Conservation (phyloP, 2,329 filamentous ascomycete genomes). For the Nothomitra cinnamomea region DNA sequence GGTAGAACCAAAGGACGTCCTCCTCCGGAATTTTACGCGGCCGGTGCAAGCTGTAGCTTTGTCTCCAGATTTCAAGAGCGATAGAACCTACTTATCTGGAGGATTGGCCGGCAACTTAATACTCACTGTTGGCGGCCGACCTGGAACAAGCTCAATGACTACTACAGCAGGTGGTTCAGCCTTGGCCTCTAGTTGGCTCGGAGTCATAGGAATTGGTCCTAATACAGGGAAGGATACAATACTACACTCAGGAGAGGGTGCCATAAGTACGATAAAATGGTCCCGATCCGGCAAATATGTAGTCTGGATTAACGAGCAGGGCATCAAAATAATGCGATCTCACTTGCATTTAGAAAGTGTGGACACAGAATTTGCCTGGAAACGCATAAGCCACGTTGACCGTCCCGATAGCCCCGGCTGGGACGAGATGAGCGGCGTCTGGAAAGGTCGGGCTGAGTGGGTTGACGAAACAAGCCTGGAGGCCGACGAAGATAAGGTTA, state of each 20-base stretch:
- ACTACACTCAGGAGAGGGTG: slow-evolving; percentile 80
- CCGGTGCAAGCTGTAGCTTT: slow-evolving; percentile 83
- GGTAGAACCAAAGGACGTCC: slow-evolving; percentile 75
- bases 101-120: slow-evolving; percentile 78
- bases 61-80: slow-evolving; percentile 87
- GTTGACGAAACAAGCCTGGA: slow-evolving; percentile 73
- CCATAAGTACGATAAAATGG: slow-evolving; percentile 86
- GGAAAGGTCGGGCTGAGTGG: slow-evolving; percentile 88
- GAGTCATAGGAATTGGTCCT: slow-evolving; percentile 63
- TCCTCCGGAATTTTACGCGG: slow-evolving; percentile 80
- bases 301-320: slow-evolving; percentile 90
- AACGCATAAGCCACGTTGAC: slow-evolving; percentile 81
- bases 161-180: slow-evolving; percentile 74
- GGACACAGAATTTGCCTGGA: slow-evolving; percentile 78
- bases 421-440: slow-evolving; percentile 93
- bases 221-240: slow-evolving; percentile 73
- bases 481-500: slow-evolving; percentile 38
- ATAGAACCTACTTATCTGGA: slow-evolving; percentile 78
- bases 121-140: slow-evolving; percentile 63
- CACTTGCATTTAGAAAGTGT: slow-evolving; percentile 62
- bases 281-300: slow-evolving; percentile 84
- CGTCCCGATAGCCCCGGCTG: slow-evolving; percentile 72
- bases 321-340: slow-evolving; percentile 94
- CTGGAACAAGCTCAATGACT: slow-evolving; percentile 64
- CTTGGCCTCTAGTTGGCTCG: slow-evolving; percentile 77